These are phyloP conservation scores for Lichtheimia ornata DNA, from an alignment of 371 early-diverging fungal species.

Conservation along the genomic window DNA sequence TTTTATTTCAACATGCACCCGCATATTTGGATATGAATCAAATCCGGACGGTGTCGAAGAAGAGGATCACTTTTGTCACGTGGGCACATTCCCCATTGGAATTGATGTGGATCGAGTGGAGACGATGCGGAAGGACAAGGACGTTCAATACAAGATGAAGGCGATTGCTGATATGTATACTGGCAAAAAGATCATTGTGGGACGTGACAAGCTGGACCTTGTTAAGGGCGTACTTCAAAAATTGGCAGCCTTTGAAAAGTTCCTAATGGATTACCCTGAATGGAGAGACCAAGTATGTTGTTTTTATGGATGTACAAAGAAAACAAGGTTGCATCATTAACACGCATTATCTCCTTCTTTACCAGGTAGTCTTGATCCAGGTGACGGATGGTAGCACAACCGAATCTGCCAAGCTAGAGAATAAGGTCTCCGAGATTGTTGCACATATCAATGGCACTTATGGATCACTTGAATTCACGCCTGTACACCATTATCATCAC, in stretches of 20 bases:
- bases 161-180: conserved; percentile 84
- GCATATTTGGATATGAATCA: conserved; percentile 87
- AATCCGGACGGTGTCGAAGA: conserved; percentile 83
- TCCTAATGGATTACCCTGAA: conserved; percentile 87
- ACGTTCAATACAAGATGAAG: conserved; percentile 70
- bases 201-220: conserved; percentile 97
- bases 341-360: neutral
- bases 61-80: conserved; percentile 72
- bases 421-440: conserved; percentile 87
- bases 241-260: conserved; percentile 92
- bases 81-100: conserved; percentile 97
- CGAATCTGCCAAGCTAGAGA: conserved; percentile 71
- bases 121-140: conserved; percentile 29
- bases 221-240: conserved; percentile 99
- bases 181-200: conserved; percentile 96
- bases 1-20: conserved; percentile 91
- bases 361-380: conserved; percentile 85
- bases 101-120: conserved; percentile 78
- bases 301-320: too few relatives aligned
- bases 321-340: neutral
- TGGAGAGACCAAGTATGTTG: conserved; percentile 74
- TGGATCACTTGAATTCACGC: conserved; percentile 93
- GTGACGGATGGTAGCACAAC: conserved; percentile 53
- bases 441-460: conserved; percentile 92
- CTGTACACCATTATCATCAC: conserved; percentile 96